These are phyloP conservation scores for Irpex sp. DNA, from an alignment of 1,284 basidiomycete species.

Conservation along the genomic window DNA sequence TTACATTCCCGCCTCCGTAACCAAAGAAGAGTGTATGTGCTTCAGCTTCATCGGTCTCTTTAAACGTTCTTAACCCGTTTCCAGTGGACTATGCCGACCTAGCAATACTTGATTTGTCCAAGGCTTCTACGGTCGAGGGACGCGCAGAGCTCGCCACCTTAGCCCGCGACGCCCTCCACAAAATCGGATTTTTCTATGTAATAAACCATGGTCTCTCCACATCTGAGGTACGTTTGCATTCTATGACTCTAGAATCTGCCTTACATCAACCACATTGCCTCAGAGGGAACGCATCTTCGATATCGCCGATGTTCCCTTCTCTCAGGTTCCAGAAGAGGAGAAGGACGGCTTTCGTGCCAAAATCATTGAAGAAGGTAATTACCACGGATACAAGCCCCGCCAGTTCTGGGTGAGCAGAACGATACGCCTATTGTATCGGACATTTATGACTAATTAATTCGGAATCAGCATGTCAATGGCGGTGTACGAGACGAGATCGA, in stretches of 20 bases:
- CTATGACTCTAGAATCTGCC: not conserved
- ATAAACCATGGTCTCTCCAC: slow-evolving; percentile 53
- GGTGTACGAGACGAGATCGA: slow-evolving; percentile 60
- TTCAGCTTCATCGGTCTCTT: too few relatives aligned
- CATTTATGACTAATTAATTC: not conserved
- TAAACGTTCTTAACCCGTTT: too few relatives aligned
- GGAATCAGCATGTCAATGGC: slow-evolving; percentile 44
- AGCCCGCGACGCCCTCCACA: slow-evolving; percentile 54
- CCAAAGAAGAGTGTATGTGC: too few relatives aligned
- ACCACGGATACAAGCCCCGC: slow-evolving; percentile 54
- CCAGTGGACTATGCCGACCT: too few relatives aligned
- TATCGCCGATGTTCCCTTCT: slow-evolving; percentile 60
- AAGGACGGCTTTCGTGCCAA: slow-evolving; percentile 47
- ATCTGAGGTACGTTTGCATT: slow-evolving; percentile 33
- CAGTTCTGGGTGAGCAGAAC: slow-evolving; percentile 44
- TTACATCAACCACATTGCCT: not conserved
- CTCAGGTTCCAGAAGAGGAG: slow-evolving; percentile 49
- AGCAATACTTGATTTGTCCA: slow-evolving; percentile 50
- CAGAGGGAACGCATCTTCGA: slow-evolving; percentile 51
- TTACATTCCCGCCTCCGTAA: too few relatives aligned
- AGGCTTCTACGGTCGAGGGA: slow-evolving; percentile 43
- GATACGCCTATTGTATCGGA: not conserved
- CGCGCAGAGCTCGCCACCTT: slow-evolving; percentile 42
- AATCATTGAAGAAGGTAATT: slow-evolving; percentile 46
- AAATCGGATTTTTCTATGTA: slow-evolving; percentile 61